Percentiles rank a stretch among this genome's conserved stretches.
Conservation (phyloP, 306 rosid species). For the Begonia loranthoides region DNA sequence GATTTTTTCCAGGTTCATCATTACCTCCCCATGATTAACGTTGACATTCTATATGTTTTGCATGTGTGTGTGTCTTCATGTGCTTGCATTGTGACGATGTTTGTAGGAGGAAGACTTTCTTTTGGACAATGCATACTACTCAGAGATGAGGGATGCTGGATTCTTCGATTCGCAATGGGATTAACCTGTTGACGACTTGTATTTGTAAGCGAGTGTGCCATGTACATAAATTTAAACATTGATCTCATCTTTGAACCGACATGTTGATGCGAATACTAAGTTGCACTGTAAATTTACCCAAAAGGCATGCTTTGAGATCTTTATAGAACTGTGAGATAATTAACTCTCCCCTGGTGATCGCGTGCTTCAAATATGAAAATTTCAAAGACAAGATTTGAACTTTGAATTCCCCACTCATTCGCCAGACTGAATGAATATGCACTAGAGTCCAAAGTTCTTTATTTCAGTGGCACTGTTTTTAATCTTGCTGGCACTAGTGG, state of each 20-base stretch:
- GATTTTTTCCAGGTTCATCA: conserved; percentile 54
- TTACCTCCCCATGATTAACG: neutral
- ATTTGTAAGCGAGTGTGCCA: conserved; percentile 5
- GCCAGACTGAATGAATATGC: too few relatives aligned
- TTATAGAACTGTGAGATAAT: too few relatives aligned
- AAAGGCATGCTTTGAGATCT: too few relatives aligned
- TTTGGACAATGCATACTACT: conserved; percentile 62
- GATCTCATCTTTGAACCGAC: neutral
- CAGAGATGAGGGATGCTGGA: conserved; percentile 87
- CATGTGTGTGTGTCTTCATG: neutral
- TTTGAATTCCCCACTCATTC: too few relatives aligned
- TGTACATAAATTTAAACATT: conserved; percentile 5
- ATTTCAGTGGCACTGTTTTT: too few relatives aligned
- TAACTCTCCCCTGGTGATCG: too few relatives aligned
- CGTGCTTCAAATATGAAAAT: too few relatives aligned
- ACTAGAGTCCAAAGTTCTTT: too few relatives aligned
- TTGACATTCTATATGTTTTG: neutral
- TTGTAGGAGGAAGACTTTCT: conserved; percentile 65
- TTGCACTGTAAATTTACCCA: too few relatives aligned
- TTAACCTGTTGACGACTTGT: conserved; percentile 19
- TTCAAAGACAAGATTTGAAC: too few relatives aligned
- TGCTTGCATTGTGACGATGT: neutral
- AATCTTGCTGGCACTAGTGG: too few relatives aligned
- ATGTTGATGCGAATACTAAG: too few relatives aligned
- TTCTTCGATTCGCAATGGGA: conserved; percentile 86